Evolutionary conservation across 129 eudicot species (phyloP).

Genomic region (Saposhnikovia divaricata): DNA sequence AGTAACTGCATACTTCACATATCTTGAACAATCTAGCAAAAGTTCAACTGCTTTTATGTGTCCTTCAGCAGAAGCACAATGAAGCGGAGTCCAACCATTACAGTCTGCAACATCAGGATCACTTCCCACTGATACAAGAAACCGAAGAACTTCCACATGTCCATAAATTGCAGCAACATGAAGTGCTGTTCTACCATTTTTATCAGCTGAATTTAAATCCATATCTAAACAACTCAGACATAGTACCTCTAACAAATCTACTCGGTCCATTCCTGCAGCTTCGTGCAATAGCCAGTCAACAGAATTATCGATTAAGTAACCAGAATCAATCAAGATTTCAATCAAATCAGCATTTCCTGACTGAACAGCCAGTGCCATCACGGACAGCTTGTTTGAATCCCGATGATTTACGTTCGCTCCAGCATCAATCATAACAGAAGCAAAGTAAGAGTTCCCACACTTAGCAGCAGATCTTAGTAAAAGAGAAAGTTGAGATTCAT

Average conservation of each 20-base stretch:
- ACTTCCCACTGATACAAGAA: slow-evolving; percentile 47
- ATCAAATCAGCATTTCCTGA: slow-evolving; percentile 40
- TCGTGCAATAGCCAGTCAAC: slow-evolving; percentile 44
- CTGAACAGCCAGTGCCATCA: slow-evolving; percentile 42
- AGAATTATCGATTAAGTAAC: slow-evolving; percentile 30
- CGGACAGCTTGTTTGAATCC: slow-evolving; percentile 21
- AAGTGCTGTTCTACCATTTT: slow-evolving; percentile 46
- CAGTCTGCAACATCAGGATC: slow-evolving; percentile 37
- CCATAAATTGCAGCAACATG: slow-evolving; percentile 48
- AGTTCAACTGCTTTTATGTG: slow-evolving; percentile 39
- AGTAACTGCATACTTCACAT: slow-evolving; percentile 36
- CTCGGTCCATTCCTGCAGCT: slow-evolving; percentile 35
- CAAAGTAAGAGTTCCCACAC: slow-evolving; percentile 27
- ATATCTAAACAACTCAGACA: slow-evolving; percentile 47
- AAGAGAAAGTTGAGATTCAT: slow-evolving; percentile 21
- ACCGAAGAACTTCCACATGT: slow-evolving; percentile 35
- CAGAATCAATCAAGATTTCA: slow-evolving; percentile 36
- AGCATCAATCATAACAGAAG: slow-evolving; percentile 32
- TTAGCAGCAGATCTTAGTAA: slow-evolving; percentile 33
- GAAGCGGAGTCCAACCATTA: slow-evolving; percentile 56
- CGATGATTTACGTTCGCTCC: slow-evolving; percentile 42
- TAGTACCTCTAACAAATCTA: slow-evolving; percentile 49
- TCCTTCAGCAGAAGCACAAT: slow-evolving; percentile 44
- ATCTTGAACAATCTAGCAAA: slow-evolving; percentile 30
- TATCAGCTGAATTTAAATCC: slow-evolving; percentile 39